Evolutionary conservation across 148 eudicot genomes (phyloP).

Genomic region (Rhododendron henanense): DNA sequence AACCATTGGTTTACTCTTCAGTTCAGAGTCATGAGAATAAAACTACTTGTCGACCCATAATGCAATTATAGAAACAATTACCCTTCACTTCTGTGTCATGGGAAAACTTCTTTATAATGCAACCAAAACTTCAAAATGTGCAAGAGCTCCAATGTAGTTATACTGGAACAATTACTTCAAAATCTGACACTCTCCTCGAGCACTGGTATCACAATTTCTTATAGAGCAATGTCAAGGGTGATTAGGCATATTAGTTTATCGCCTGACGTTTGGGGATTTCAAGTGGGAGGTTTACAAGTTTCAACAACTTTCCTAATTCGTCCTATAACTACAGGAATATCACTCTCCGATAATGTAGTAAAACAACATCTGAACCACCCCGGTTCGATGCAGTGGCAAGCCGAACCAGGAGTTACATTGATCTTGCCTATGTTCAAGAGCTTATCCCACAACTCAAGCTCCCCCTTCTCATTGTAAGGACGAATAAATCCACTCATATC

Average conservation of each 20-base stretch:
- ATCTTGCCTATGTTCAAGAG: slow-evolving; percentile 65
- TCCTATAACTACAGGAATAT: slow-evolving; percentile 56
- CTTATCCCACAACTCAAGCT: slow-evolving; percentile 88
- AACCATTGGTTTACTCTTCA: neutral
- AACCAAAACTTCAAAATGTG: neutral
- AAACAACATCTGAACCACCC: slow-evolving; percentile 91
- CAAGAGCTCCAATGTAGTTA: neutral
- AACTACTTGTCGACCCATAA: neutral
- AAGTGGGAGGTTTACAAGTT: slow-evolving; percentile 34
- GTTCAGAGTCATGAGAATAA: neutral
- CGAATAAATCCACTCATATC: slow-evolving; percentile 65
- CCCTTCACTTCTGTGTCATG: neutral
- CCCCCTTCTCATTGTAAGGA: slow-evolving; percentile 76
- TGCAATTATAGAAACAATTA: neutral
- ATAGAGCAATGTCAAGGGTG: neutral
- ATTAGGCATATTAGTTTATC: neutral
- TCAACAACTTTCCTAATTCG: slow-evolving; percentile 52
- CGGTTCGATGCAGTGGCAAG: slow-evolving; percentile 60
- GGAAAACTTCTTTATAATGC: neutral
- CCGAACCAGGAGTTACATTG: slow-evolving; percentile 19
- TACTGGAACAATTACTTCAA: slow-evolving; percentile 4
- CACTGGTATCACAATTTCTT: neutral
- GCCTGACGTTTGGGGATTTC: neutral
- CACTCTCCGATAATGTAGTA: slow-evolving; percentile 46
- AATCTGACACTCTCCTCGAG: neutral